Percentiles rank a stretch among this genome's conserved stretches.
phyloP scores from a whole-genome alignment of 805 yeast species.

The Pichia rugopelliculosa region DNA sequence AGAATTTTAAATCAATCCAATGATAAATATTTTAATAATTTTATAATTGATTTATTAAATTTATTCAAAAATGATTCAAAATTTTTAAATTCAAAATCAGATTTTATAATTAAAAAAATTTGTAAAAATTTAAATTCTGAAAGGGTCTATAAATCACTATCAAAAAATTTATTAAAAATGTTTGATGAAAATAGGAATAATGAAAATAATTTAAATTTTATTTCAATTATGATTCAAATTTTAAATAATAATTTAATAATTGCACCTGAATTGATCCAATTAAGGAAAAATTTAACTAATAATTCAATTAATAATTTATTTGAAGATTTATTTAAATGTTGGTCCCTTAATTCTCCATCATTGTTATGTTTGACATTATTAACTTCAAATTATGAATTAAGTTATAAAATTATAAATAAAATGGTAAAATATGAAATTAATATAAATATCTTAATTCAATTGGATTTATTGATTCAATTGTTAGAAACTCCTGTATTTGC shows the following conservation, averaged over 20 bases:
- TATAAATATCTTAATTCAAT: slow-evolving; percentile 71
- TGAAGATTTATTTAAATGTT: slow-evolving; percentile 69
- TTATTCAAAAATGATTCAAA: slow-evolving; percentile 66
- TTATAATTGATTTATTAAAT: slow-evolving; percentile 62
- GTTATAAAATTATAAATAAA: slow-evolving; percentile 73
- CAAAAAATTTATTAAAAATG: slow-evolving; percentile 53
- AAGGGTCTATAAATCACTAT: slow-evolving; percentile 71
- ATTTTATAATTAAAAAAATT: slow-evolving; percentile 74
- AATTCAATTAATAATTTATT: slow-evolving; percentile 54
- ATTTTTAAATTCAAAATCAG: slow-evolving; percentile 64
- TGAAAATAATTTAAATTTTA: slow-evolving; percentile 50
- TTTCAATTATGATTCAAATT: slow-evolving; percentile 76
- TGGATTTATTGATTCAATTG: slow-evolving; percentile 83
- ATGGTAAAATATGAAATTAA: slow-evolving; percentile 77
- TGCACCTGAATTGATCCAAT: slow-evolving; percentile 66
- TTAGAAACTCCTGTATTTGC: slow-evolving; percentile 91
- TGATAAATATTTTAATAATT: slow-evolving; percentile 67
- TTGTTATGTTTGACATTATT: slow-evolving; percentile 77
- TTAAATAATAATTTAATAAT: slow-evolving; percentile 80
- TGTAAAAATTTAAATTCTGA: slow-evolving; percentile 79
- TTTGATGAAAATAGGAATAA: slow-evolving; percentile 33
- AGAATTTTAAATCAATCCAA: slow-evolving; percentile 65
- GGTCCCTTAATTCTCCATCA: slow-evolving; percentile 91
- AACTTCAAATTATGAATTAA: slow-evolving; percentile 82
- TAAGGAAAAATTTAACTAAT: slow-evolving; percentile 55